These are phyloP conservation scores for Lachnellula arida DNA, from an alignment of 2,329 filamentous ascomycete species.

Conservation along the genomic window DNA sequence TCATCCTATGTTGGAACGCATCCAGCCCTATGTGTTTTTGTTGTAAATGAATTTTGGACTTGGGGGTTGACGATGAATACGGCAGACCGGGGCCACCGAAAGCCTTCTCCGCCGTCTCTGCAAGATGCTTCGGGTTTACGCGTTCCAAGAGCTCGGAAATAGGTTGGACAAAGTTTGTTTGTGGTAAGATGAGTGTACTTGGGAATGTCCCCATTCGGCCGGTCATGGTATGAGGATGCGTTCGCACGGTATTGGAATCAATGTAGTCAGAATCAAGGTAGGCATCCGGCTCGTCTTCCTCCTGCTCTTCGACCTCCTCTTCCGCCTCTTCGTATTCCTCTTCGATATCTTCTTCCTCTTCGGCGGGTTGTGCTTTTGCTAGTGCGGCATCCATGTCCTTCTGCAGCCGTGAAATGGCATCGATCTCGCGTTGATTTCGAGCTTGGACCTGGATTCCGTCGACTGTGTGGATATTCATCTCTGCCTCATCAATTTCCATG, in stretches of 20 bases:
- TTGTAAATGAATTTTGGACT: slow-evolving; percentile 46
- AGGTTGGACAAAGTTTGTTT: slow-evolving; percentile 62
- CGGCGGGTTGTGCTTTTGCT: slow-evolving; percentile 17
- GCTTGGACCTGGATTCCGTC: slow-evolving; percentile 22
- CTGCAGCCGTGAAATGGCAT: slow-evolving; percentile 29
- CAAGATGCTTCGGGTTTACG: slow-evolving; percentile 69
- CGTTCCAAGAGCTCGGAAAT: slow-evolving; percentile 64
- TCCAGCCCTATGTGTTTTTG: slow-evolving; percentile 63
- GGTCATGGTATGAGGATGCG: slow-evolving; percentile 68
- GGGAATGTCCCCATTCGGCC: slow-evolving; percentile 74
- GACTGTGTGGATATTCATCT: neutral
- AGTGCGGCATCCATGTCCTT: slow-evolving; percentile 29
- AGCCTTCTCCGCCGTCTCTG: slow-evolving; percentile 62
- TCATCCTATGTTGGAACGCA: slow-evolving; percentile 62
- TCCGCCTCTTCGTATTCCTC: slow-evolving; percentile 28
- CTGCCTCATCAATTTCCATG: neutral
- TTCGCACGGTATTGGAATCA: slow-evolving; percentile 43
- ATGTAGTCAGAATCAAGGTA: slow-evolving; percentile 24
- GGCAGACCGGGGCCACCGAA: slow-evolving; percentile 78
- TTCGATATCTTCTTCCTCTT: slow-evolving; percentile 23
- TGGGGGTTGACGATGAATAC: slow-evolving; percentile 68
- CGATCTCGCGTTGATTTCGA: slow-evolving; percentile 29
- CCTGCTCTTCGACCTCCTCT: slow-evolving; percentile 21
- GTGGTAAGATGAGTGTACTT: slow-evolving; percentile 70
- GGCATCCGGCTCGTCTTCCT: slow-evolving; percentile 22